Evolutionary conservation across 2,329 filamentous ascomycete species (phyloP), one percentile per base, ranked within the genome.

Genomic region (Aspergillus thermomutatus): DNA sequence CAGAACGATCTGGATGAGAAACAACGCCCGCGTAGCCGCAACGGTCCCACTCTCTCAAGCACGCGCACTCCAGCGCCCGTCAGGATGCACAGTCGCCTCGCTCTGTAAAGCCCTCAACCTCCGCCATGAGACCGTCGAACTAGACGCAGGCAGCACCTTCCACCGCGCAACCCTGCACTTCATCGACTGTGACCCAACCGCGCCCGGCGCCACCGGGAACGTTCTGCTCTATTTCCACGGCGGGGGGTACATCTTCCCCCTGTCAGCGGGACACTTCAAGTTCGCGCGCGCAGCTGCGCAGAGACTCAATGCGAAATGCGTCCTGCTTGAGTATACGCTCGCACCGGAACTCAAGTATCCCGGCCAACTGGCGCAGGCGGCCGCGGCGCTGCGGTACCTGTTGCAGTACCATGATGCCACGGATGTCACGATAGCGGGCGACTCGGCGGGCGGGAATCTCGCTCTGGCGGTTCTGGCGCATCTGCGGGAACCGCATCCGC

Each of bases 401-500:
- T 7, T 57, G 41, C 4, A n/a, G 10, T 0, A 25, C 7, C 34
- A 59, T 34, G 21, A 50, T 19, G n/a, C 23, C 10, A 21, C 50
- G 19, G 23, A 62, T 51, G 46, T 63, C 17, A 34, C 60, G 19
- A 31, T 63, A 41, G 59, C 52, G 3, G 61, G 61, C 14, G 61
- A 63, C 48, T 58, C 52, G 4, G 51, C 51, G 7, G 61, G 61
- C 6, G 61, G 45, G 43, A 46, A 46, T 26, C 43, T 46, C 0
- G 23, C 23, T 21, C 23, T 46, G n/a, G 43, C 4, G 23, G 43
- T 46, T 1, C 11, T 46, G 43, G 43, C 43, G 43, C 43, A 46
- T 46, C 11, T 46, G 4, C 8, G 43, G 11, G 11, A 23, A 1
- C 43, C 43, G 43, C 21, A 23, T 26, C 43, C 43, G 43, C 21